phyloP scores from a whole-genome alignment of 805 yeast genomes.

The Kodamaea fukazawae region DNA sequence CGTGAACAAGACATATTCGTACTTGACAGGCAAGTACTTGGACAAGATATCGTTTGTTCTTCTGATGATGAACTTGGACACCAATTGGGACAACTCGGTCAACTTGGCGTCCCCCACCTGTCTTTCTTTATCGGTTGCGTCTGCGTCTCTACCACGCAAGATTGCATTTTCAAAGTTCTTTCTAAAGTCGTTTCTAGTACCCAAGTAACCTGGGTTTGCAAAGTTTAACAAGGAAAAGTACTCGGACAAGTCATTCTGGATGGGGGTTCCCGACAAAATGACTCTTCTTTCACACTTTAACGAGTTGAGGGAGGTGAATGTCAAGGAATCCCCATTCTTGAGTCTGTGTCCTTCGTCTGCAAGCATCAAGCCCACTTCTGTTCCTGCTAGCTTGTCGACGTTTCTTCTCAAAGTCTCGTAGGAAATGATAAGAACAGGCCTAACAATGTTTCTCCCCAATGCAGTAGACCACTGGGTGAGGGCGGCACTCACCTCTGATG shows the following conservation, averaged over 20 bases:
- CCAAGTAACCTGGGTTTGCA: slow-evolving; percentile 92
- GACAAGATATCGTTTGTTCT: slow-evolving; percentile 93
- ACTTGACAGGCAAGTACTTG: slow-evolving; percentile 91
- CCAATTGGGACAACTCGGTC: slow-evolving; percentile 66
- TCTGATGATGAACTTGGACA: slow-evolving; percentile 86
- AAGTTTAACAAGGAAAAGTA: slow-evolving; percentile 86
- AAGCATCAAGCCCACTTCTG: slow-evolving; percentile 81
- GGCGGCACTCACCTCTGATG: slow-evolving; percentile 63
- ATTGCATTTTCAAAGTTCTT: slow-evolving; percentile 81
- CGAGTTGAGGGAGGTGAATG: slow-evolving; percentile 84
- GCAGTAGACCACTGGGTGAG: slow-evolving; percentile 85
- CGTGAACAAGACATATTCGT: slow-evolving; percentile 95
- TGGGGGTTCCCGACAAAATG: slow-evolving; percentile 93
- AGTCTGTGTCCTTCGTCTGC: slow-evolving; percentile 50
- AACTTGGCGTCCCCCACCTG: slow-evolving; percentile 66
- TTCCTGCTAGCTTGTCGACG: slow-evolving; percentile 65
- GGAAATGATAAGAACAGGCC: slow-evolving; percentile 91
- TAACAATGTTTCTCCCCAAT: slow-evolving; percentile 79
- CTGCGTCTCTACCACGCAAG: slow-evolving; percentile 83
- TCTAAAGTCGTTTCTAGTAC: slow-evolving; percentile 78
- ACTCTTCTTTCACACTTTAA: slow-evolving; percentile 85
- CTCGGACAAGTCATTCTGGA: slow-evolving; percentile 92
- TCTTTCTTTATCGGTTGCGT: slow-evolving; percentile 78
- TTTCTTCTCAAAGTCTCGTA: slow-evolving; percentile 91
- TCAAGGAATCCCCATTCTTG: slow-evolving; percentile 79